Conservation (phyloP, 805 yeast genomes). For the Metschnikowia cubensis region DNA sequence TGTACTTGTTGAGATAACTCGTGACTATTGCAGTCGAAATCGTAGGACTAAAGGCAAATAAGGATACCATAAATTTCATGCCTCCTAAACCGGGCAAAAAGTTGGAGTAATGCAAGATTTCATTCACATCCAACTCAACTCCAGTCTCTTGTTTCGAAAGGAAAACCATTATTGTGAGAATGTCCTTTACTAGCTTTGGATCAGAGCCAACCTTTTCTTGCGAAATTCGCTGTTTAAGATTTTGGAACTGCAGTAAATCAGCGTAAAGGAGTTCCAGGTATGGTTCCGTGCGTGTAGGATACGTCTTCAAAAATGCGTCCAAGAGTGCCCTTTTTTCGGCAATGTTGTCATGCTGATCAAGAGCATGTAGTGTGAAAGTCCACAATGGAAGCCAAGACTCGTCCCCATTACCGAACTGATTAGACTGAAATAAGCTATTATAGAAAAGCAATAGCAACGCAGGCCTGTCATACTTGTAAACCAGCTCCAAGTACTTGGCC, state of each 20-base stretch:
- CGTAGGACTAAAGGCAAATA: not conserved
- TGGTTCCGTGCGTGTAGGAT: not conserved
- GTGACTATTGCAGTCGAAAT: not conserved
- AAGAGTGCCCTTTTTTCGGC: not conserved
- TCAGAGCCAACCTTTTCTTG: not conserved
- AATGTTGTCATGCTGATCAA: not conserved
- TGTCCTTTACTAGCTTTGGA: not conserved
- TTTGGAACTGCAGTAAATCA: not conserved
- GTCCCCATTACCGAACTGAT: constrained; percentile 4
- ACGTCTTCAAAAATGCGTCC: not conserved
- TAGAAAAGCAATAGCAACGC: constrained; percentile 20
- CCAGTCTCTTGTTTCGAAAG: not conserved
- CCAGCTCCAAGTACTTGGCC: constrained; percentile 30
- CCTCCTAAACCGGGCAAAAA: not conserved
- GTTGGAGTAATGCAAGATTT: not conserved
- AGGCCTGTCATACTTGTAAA: constrained; percentile 17
- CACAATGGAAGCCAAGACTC: constrained; percentile 11
- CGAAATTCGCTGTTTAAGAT: not conserved
- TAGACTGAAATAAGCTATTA: constrained; percentile 16
- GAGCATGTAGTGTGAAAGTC: not conserved
- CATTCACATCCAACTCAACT: not conserved
- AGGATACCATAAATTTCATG: not conserved
- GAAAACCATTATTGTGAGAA: not conserved
- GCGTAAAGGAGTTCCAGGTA: not conserved
- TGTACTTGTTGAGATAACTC: not conserved